These are phyloP conservation scores for Penicillium palitans DNA, from an alignment of 2,329 filamentous ascomycete genomes.

Conservation along the genomic window DNA sequence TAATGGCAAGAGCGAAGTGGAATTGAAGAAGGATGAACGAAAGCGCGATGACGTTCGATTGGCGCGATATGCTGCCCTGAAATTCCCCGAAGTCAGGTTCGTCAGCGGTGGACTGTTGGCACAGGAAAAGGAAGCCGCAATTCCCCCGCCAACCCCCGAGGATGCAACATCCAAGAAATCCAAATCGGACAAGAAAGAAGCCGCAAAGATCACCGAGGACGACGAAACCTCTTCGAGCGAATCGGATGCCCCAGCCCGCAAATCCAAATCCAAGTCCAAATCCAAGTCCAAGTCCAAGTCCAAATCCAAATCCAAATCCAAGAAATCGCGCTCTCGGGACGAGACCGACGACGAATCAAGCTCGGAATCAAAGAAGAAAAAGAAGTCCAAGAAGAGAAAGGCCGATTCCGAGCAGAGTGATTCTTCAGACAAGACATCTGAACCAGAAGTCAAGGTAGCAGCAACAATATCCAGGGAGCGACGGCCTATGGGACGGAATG, in stretches of 20 bases:
- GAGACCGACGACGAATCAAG: conserved; percentile 20
- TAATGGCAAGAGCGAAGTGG: conserved; percentile 80
- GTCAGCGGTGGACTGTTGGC: conserved; percentile 76
- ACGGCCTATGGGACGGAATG: conserved; percentile 61
- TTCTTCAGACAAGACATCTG: conserved; percentile 19
- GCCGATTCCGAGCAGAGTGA: conserved; percentile 34
- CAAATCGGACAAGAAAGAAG: conserved; percentile 27
- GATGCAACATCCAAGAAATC: conserved; percentile 55
- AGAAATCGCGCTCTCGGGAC: conserved; percentile 20
- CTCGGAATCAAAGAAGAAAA: conserved; percentile 31
- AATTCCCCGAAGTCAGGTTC: conserved; percentile 80
- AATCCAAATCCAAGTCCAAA: conserved; percentile 24
- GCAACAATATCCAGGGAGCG: conserved; percentile 52
- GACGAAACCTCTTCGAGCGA: conserved; percentile 13
- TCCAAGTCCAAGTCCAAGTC: conserved; percentile 23
- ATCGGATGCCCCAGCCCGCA: conserved; percentile 11
- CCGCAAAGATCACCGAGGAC: conserved; percentile 1
- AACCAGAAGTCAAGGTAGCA: conserved; percentile 23
- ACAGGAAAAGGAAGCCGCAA: conserved; percentile 49
- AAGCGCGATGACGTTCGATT: conserved; percentile 69
- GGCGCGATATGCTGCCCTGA: conserved; percentile 70
- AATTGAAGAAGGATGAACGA: conserved; percentile 68
- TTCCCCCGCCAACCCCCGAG: conserved; percentile 41
- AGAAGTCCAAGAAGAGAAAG: conserved; percentile 40
- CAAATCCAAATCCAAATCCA: conserved; percentile 27